These are phyloP conservation scores for Pythium volutum DNA, from an alignment of 352 stramenopile species.

Conservation along the genomic window DNA sequence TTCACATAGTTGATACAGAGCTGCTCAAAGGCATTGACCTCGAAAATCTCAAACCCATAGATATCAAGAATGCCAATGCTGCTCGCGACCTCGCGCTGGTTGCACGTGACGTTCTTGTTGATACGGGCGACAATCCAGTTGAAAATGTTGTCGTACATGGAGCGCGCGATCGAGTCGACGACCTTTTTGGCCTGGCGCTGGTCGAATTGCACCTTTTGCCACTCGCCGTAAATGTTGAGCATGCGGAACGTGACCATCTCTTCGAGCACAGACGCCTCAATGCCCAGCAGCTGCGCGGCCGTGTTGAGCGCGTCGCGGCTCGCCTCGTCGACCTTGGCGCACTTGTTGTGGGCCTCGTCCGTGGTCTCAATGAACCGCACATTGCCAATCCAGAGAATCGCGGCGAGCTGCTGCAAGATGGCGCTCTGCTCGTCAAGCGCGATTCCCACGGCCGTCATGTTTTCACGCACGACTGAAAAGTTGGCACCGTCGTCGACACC, in stretches of 20 bases:
- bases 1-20: conserved; percentile 90
- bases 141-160: conserved; percentile 88
- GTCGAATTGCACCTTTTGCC: conserved; percentile 56
- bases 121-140: conserved; percentile 94
- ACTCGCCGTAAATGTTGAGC: too few relatives aligned
- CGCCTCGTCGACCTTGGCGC: too few relatives aligned
- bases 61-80: conserved; percentile 92
- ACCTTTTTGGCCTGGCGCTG: too few relatives aligned
- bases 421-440: conserved; percentile 64
- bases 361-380: conserved; percentile 73
- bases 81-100: conserved; percentile 54
- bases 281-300: conserved; percentile 64
- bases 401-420: conserved; percentile 81
- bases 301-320: too few relatives aligned
- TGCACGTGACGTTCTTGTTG: conserved; percentile 90
- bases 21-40: conserved; percentile 90
- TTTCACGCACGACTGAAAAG: conserved; percentile 64
- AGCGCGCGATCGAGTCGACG: conserved; percentile 88
- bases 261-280: conserved; percentile 78
- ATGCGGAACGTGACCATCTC: too few relatives aligned
- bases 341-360: too few relatives aligned
- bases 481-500: conserved; percentile 78
- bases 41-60: conserved; percentile 90
- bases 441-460: conserved; percentile 87
- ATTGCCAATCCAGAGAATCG: conserved; percentile 87